A percentile compares a stretch with the other conserved stretches of the same genome.
Conservation (phyloP, 148 eudicot species). For the Chenopodium quinoa region DNA sequence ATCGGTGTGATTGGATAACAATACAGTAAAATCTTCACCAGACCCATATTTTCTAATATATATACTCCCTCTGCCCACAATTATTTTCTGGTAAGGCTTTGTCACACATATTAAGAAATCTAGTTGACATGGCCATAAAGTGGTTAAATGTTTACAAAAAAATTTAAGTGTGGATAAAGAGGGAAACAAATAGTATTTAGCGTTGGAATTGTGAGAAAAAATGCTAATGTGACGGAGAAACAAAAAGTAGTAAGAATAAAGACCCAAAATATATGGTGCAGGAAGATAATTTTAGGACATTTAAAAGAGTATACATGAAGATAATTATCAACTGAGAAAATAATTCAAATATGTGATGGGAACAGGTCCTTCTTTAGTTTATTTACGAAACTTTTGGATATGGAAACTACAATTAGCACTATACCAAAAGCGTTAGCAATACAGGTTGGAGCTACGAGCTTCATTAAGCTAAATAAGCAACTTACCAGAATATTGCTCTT, state of each 20-base stretch:
- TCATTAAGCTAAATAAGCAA: constrained; percentile 19
- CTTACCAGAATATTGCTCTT: constrained; percentile 81
- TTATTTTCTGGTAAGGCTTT: not conserved
- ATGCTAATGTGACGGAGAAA: not conserved
- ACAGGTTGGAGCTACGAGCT: not conserved
- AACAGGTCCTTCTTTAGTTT: not conserved
- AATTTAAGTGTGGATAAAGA: no score
- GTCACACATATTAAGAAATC: no score
- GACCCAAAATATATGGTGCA: no score
- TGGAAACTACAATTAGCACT: not conserved
- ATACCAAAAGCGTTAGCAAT: not conserved
- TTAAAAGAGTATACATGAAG: no score
- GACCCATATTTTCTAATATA: not conserved
- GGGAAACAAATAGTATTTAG: no score
- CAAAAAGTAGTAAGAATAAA: not conserved
- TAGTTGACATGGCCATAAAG: not conserved
- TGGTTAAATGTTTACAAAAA: not conserved
- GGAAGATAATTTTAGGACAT: not conserved
- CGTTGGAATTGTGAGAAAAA: not conserved
- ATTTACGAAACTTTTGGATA: not conserved
- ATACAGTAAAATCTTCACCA: not conserved
- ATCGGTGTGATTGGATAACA: no score
- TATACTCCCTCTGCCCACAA: not conserved
- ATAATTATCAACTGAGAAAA: not conserved
- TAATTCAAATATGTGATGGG: not conserved